These are phyloP conservation scores for Monilinia laxa DNA, from an alignment of 2,329 filamentous ascomycete species.

Conservation along the genomic window DNA sequence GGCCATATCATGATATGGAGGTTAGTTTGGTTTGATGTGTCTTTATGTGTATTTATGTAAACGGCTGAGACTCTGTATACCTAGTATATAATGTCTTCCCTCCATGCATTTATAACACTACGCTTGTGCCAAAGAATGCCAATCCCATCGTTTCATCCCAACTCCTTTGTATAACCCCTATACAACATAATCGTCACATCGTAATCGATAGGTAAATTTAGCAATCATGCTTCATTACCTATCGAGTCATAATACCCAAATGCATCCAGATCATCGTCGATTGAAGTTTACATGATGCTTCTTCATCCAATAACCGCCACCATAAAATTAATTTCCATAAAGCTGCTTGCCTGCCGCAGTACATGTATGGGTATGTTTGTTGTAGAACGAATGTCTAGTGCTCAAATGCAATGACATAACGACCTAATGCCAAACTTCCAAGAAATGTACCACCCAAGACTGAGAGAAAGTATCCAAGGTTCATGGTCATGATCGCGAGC, in stretches of 20 bases:
- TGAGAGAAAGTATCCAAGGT: constrained; percentile 80
- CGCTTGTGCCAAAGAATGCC: neutral
- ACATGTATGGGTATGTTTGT: neutral
- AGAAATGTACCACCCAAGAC: constrained; percentile 77
- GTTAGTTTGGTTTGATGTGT: neutral
- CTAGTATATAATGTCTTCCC: neutral
- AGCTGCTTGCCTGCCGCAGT: constrained; percentile 25
- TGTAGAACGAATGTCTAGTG: constrained; percentile 26
- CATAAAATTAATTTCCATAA: constrained; percentile 12
- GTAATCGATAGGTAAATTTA: neutral
- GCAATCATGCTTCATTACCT: constrained; percentile 15
- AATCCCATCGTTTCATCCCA: neutral
- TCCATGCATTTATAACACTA: neutral
- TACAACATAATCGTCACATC: constrained; percentile 3
- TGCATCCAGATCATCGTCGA: neutral
- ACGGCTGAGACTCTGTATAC: neutral
- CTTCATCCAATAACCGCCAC: no score
- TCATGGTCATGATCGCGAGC: constrained; percentile 89
- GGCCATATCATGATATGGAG: neutral
- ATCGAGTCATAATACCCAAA: constrained; percentile 12
- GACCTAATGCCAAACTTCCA: constrained; percentile 64
- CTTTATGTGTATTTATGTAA: neutral
- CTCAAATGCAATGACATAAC: constrained; percentile 33
- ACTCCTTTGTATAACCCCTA: neutral
- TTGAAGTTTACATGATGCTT: neutral